phyloP scores from a whole-genome alignment of 805 yeast genomes.

The Kazachstania bromeliacearum region DNA sequence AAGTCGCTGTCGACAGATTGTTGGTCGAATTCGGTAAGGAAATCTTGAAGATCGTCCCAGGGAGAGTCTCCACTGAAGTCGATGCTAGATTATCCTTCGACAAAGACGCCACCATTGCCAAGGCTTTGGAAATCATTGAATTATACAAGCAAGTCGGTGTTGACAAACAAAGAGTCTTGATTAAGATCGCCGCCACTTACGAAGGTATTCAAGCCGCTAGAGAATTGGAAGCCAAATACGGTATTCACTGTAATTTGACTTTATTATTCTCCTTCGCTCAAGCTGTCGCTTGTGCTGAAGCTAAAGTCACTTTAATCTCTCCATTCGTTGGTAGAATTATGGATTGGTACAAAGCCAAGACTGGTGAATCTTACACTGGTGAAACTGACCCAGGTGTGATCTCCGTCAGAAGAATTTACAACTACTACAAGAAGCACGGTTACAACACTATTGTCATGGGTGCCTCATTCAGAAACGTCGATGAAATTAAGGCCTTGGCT shows the following conservation, averaged over 20 bases:
- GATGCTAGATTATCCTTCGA: conserved; percentile 95
- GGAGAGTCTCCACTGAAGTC: conserved; percentile 97
- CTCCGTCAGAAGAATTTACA: conserved; percentile 77
- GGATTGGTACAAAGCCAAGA: conserved; percentile 92
- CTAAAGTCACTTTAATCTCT: conserved; percentile 86
- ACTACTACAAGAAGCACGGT: conserved; percentile 93
- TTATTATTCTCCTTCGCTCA: conserved; percentile 87
- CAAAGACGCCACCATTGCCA: conserved; percentile 83
- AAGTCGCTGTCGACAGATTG: conserved; percentile 76
- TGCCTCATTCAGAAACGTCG: conserved; percentile 95
- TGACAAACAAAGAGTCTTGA: conserved; percentile 76
- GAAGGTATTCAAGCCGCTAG: conserved; percentile 98
- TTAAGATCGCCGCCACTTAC: conserved; percentile 94
- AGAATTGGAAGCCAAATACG: conserved; percentile 82
- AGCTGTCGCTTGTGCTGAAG: conserved; percentile 98
- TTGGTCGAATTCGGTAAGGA: conserved; percentile 92
- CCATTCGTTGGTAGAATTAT: conserved; percentile 98
- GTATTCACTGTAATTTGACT: conserved; percentile 89
- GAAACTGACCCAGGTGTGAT: conserved; percentile 87
- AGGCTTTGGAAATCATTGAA: conserved; percentile 81
- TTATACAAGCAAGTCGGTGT: conserved; percentile 81
- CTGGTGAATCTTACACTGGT: conserved; percentile 74
- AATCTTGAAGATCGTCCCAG: conserved; percentile 89
- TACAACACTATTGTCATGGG: conserved; percentile 98
- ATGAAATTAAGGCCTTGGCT: conserved; percentile 90